Evolutionary conservation across 768 basidiomycete genomes (phyloP).

Genomic region (Ephemerocybe angulata): DNA sequence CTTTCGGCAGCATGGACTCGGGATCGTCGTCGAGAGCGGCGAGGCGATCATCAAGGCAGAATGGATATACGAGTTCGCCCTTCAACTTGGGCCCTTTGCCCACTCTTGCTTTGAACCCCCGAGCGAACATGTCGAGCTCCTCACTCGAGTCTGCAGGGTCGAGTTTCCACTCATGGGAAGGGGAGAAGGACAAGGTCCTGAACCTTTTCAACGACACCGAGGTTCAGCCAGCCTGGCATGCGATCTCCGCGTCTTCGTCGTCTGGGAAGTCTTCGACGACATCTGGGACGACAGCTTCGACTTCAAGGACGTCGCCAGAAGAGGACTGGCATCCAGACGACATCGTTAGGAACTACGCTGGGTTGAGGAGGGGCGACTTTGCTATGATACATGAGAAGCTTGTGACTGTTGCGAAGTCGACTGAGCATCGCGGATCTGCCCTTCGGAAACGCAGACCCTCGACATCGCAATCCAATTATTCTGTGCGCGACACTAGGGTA

Average conservation of each 20-base stretch:
- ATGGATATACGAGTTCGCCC: constrained; percentile 41
- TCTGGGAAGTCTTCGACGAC: constrained; percentile 44
- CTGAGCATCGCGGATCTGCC: constrained; percentile 45
- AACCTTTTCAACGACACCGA: constrained; percentile 54
- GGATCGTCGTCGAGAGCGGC: constrained; percentile 14
- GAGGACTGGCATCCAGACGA: constrained; percentile 63
- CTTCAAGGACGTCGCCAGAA: constrained; percentile 39
- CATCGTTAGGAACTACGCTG: constrained; percentile 59
- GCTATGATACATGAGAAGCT: constrained; percentile 72
- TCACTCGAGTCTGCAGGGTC: constrained; percentile 80
- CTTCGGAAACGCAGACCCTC: constrained; percentile 72
- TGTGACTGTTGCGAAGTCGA: constrained; percentile 57
- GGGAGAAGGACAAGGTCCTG: constrained; percentile 51
- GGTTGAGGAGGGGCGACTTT: constrained; percentile 69
- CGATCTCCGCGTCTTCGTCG: constrained; percentile 36
- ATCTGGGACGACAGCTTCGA: constrained; percentile 31
- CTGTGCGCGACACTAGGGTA: constrained; percentile 47
- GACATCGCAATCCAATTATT: constrained; percentile 79
- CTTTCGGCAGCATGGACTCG: constrained; percentile 40
- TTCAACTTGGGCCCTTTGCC: constrained; percentile 50
- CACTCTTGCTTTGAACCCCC: constrained; percentile 63
- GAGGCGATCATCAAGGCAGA: constrained; percentile 53
- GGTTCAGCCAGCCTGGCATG: constrained; percentile 61
- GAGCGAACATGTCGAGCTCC: constrained; percentile 72
- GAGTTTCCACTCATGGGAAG: constrained; percentile 82